Conservation (phyloP, 2,329 filamentous ascomycete genomes). For the Botrytis tulipae region DNA sequence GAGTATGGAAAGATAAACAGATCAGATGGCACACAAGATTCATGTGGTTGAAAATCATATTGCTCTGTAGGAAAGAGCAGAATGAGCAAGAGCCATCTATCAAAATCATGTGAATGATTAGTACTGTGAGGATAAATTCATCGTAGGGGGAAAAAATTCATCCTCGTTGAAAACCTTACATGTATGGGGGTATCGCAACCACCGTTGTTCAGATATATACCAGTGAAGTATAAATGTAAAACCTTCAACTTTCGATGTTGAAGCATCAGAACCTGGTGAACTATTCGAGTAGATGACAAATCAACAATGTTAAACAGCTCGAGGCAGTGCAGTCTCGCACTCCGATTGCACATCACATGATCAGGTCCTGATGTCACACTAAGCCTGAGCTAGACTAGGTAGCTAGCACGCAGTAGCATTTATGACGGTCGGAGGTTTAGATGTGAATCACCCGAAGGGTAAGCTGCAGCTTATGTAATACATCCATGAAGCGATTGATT, state of each 20-base stretch:
- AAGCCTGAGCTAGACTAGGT: background rate
- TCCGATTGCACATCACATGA: background rate
- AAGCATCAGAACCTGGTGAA: background rate
- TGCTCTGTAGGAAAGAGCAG: background rate
- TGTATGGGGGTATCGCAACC: background rate
- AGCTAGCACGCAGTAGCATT: background rate
- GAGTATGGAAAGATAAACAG: background rate
- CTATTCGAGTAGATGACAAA: background rate
- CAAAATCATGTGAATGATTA: background rate
- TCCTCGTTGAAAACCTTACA: background rate
- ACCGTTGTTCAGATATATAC: background rate
- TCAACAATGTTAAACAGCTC: background rate
- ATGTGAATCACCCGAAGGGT: conserved; percentile 1
- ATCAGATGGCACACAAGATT: background rate
- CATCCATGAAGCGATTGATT: background rate
- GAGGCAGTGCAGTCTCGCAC: too few species aligned
- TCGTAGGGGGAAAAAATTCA: background rate
- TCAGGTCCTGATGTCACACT: accelerated
- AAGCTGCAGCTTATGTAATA: background rate
- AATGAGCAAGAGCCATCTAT: conserved; percentile 18
- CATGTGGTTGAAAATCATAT: background rate
- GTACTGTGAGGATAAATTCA: background rate
- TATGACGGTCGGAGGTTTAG: background rate
- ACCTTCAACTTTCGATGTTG: background rate
- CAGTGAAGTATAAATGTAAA: background rate